Evolutionary conservation across 2,329 filamentous ascomycete species (phyloP).

Genomic region (Aspergillus sp.): DNA sequence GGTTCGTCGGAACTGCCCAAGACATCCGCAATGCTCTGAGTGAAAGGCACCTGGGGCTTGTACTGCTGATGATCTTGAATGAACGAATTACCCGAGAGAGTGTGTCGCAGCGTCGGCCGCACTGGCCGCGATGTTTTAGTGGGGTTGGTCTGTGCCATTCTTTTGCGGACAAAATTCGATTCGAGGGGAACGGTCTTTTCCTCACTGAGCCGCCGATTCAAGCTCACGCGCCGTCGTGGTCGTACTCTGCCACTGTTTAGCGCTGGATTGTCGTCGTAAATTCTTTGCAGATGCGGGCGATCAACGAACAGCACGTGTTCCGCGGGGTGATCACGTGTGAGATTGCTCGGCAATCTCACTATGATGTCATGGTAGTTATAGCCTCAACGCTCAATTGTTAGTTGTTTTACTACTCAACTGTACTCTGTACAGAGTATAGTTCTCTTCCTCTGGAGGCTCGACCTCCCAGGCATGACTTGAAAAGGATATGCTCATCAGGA

Average conservation of each 20-base stretch:
- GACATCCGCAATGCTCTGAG: slow-evolving; percentile 30
- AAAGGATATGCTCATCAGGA: no score
- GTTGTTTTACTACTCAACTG: no score
- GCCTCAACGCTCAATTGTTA: no score
- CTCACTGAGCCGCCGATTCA: no score
- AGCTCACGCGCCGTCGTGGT: not conserved
- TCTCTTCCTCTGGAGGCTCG: no score
- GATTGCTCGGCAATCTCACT: not conserved
- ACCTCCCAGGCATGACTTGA: no score
- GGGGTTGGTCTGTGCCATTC: slow-evolving; percentile 25
- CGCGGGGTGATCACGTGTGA: not conserved
- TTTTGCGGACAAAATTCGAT: not conserved
- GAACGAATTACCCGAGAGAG: slow-evolving; percentile 36
- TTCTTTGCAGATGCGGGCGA: not conserved
- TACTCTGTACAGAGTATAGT: no score
- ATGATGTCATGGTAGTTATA: no score
- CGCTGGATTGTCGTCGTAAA: not conserved
- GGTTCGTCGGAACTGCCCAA: slow-evolving; percentile 23
- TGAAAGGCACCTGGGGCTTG: slow-evolving; percentile 29
- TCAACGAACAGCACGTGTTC: not conserved
- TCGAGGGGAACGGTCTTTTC: no score
- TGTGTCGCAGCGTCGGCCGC: slow-evolving; percentile 37
- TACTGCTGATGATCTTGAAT: slow-evolving; percentile 44
- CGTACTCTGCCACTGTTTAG: not conserved
- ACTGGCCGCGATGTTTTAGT: slow-evolving; percentile 21